Conservation (phyloP, 768 basidiomycete genomes). For the Termitomyces bulborhizus region DNA sequence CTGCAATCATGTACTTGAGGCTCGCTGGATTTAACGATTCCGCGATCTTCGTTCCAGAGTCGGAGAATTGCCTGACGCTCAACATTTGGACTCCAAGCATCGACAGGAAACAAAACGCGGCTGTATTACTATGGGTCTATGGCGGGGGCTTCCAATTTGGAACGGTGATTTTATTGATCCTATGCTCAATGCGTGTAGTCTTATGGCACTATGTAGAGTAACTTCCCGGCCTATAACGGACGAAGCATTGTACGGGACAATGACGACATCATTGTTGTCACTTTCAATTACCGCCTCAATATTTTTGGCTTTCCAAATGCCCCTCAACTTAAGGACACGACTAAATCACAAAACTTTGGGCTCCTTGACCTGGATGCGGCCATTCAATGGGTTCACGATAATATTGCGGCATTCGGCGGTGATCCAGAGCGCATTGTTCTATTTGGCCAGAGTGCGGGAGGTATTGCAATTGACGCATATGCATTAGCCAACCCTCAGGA, state of each 20-base stretch:
- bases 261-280: conserved; percentile 28
- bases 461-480: conserved; percentile 25
- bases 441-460: conserved; percentile 32
- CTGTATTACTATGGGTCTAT: conserved; percentile 33
- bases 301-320: conserved; percentile 34
- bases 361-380: conserved; percentile 31
- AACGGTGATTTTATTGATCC: conserved; percentile 16
- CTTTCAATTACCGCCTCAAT: conserved; percentile 32
- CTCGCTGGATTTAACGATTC: conserved; percentile 16
- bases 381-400: conserved; percentile 39
- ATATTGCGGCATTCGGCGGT: conserved; percentile 38
- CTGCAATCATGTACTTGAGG: conserved; percentile 17
- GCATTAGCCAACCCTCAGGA: conserved; percentile 26
- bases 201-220: conserved; percentile 19
- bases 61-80: conserved; percentile 28
- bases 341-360: conserved; percentile 28
- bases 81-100: conserved; percentile 34
- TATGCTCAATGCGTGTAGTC: not conserved
- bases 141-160: conserved; percentile 32
- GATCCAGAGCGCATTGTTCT: conserved; percentile 31
- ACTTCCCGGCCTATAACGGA: conserved; percentile 22
- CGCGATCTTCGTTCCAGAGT: conserved; percentile 21
- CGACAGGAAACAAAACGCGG: conserved; percentile 24
- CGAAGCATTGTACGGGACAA: conserved; percentile 26
- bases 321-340: conserved; percentile 23